Percentiles rank a stretch among this genome's conserved stretches.
These are phyloP conservation scores for Pyrenula massariospora DNA, from an alignment of 495 filamentous ascomycete species.

Conservation along the genomic window DNA sequence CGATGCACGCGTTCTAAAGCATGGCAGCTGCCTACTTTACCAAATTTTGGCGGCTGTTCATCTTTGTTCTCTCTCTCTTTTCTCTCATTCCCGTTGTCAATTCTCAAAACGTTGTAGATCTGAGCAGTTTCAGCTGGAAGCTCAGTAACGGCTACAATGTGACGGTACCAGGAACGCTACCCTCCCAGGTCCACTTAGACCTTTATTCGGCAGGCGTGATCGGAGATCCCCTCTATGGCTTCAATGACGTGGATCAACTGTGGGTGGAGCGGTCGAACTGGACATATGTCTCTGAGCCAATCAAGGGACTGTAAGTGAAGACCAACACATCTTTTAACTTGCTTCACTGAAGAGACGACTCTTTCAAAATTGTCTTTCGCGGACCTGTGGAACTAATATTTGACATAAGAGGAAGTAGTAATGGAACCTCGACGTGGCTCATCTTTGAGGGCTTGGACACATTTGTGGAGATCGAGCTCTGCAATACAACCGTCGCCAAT, in stretches of 20 bases:
- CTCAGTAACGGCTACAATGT: slow-evolving; percentile 40
- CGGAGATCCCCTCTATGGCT: slow-evolving; percentile 26
- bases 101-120: slow-evolving; percentile 33
- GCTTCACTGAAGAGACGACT: too few relatives aligned
- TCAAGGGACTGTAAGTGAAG: slow-evolving; percentile 33
- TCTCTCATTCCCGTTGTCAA: not conserved
- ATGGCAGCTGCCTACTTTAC: too few relatives aligned
- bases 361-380: too few relatives aligned
- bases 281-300: slow-evolving; percentile 46
- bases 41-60: too few relatives aligned
- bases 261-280: slow-evolving; percentile 51
- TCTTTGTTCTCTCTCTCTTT: too few relatives aligned
- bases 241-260: slow-evolving; percentile 51
- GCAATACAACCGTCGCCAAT: slow-evolving; percentile 44
- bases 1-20: too few relatives aligned
- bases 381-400: too few relatives aligned
- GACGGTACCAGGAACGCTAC: slow-evolving; percentile 45
- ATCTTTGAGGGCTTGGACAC: slow-evolving; percentile 59
- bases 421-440: slow-evolving; percentile 32
- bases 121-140: slow-evolving; percentile 43
- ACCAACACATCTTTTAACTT: not conserved
- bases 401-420: slow-evolving; percentile 7
- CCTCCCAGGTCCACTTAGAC: slow-evolving; percentile 54
- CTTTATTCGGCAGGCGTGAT: slow-evolving; percentile 40
- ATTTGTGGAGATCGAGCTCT: slow-evolving; percentile 50